Conservation (phyloP, 768 basidiomycete species). For the Russula brevipes region DNA sequence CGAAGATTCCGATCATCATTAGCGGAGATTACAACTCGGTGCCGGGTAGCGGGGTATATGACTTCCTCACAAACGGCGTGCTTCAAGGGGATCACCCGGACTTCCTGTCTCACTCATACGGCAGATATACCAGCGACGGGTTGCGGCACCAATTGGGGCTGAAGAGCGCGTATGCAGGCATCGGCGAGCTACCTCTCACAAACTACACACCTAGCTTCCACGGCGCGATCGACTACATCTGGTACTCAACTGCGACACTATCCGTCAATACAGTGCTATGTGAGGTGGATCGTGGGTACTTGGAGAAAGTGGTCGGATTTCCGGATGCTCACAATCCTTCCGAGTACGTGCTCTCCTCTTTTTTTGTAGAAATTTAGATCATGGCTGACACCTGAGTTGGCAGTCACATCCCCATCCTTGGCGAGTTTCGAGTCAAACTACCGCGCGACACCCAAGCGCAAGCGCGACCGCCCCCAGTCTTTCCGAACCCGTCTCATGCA, state of each 20-base stretch:
- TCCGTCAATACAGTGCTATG: slow-evolving; percentile 80
- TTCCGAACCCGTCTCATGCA: slow-evolving; percentile 38
- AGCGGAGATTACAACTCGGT: slow-evolving; percentile 97
- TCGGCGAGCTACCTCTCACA: slow-evolving; percentile 66
- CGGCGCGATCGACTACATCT: slow-evolving; percentile 89
- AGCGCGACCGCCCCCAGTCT: slow-evolving; percentile 37
- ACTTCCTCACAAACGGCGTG: slow-evolving; percentile 73
- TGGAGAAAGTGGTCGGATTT: slow-evolving; percentile 92
- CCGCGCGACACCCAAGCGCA: slow-evolving; percentile 43
- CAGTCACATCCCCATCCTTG: slow-evolving; percentile 68
- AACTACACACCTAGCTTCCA: slow-evolving; percentile 87
- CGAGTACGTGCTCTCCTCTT: slow-evolving; percentile 53
- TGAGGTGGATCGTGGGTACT: slow-evolving; percentile 77
- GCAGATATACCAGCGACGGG: slow-evolving; percentile 88
- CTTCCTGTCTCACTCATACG: slow-evolving; percentile 89
- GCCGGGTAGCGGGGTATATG: slow-evolving; percentile 83
- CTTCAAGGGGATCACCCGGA: slow-evolving; percentile 76
- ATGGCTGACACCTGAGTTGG: slow-evolving; percentile 20
- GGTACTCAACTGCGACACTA: slow-evolving; percentile 74
- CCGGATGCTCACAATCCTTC: slow-evolving; percentile 96
- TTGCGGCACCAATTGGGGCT: slow-evolving; percentile 72
- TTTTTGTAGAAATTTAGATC: slow-evolving; percentile 18
- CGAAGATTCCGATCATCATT: slow-evolving; percentile 85
- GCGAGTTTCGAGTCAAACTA: slow-evolving; percentile 77
- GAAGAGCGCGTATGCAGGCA: slow-evolving; percentile 75